These are phyloP conservation scores for Lippia alba DNA, from an alignment of 305 asterid species.

Conservation along the genomic window DNA sequence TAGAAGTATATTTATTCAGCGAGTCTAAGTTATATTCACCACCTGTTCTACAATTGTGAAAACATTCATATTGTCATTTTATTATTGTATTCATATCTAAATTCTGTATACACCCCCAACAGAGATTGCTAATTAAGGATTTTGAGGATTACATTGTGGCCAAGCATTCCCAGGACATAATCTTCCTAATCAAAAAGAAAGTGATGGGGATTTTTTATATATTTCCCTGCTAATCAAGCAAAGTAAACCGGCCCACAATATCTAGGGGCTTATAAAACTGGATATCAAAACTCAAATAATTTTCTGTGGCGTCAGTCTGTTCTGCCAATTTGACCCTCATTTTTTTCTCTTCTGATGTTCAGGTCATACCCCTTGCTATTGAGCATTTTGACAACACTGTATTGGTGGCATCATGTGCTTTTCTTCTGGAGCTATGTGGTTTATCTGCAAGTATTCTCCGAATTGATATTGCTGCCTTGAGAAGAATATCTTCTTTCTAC, in stretches of 20 bases:
- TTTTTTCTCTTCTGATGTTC: constrained; percentile 39
- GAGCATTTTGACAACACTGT: constrained; percentile 86
- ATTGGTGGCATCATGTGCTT: constrained; percentile 92
- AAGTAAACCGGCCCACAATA: not conserved
- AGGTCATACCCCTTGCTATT: constrained; percentile 94
- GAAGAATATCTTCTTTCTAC: constrained; percentile 91
- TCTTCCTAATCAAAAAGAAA: not conserved
- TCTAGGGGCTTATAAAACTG: constrained; percentile 22
- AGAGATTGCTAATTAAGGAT: constrained; percentile 22
- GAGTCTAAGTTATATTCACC: too few species aligned
- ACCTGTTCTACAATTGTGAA: too few species aligned
- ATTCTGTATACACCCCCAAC: constrained; percentile 9
- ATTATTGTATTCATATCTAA: too few species aligned
- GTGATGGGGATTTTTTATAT: not conserved
- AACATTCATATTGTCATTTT: too few species aligned
- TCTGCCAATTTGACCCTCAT: constrained; percentile 26
- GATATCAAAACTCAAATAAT: constrained; percentile 15
- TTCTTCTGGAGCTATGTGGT: constrained; percentile 93
- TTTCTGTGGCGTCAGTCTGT: constrained; percentile 23
- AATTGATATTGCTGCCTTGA: constrained; percentile 88
- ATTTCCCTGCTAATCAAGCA: constrained; percentile 7
- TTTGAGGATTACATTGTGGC: constrained; percentile 23
- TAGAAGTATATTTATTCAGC: too few species aligned
- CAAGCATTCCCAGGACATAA: constrained; percentile 19
- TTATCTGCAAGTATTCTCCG: constrained; percentile 71